phyloP scores from a whole-genome alignment of 2,329 filamentous ascomycete species.

The Fusarium lateritium region DNA sequence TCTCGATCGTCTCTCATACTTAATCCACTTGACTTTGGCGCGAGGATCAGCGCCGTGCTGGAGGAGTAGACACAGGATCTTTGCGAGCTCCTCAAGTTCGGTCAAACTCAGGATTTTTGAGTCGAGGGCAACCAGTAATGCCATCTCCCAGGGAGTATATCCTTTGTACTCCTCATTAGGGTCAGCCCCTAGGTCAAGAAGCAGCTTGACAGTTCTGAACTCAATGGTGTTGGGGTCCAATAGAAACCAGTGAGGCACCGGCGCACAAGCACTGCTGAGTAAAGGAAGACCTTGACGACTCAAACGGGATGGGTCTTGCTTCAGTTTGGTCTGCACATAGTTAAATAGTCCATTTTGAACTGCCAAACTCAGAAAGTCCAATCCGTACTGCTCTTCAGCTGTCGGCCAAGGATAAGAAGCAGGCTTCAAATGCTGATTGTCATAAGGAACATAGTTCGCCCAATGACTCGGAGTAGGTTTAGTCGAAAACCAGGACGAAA shows the following conservation, averaged over 20 bases:
- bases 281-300: background rate
- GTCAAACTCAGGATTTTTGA: background rate
- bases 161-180: background rate
- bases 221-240: background rate
- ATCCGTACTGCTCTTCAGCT: background rate
- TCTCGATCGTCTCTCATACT: background rate
- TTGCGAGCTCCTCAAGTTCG: background rate
- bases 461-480: background rate
- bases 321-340: background rate
- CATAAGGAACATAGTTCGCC: background rate
- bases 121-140: background rate
- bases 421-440: background rate
- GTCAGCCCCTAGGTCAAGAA: background rate
- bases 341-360: background rate
- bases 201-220: background rate
- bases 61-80: background rate
- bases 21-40: background rate
- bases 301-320: background rate
- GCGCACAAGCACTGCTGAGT: background rate
- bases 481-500: background rate
- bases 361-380: background rate
- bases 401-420: background rate
- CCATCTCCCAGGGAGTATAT: background rate
- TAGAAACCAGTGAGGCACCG: background rate
- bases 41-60: background rate